Conservation (phyloP, 2,329 filamentous ascomycete species). For the Byssothecium circinans region DNA sequence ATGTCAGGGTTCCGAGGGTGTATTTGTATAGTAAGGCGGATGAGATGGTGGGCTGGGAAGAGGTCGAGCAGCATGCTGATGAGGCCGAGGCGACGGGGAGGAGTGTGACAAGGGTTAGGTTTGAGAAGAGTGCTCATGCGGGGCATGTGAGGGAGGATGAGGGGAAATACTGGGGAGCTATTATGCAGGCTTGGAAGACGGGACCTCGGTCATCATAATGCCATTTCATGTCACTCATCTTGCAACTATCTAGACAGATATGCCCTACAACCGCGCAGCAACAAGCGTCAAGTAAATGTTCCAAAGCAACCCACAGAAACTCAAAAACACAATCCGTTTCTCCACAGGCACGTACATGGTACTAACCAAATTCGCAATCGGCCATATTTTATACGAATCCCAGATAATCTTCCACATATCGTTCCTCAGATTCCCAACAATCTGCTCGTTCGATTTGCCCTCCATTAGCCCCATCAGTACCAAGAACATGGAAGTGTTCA, state of each 20-base stretch:
- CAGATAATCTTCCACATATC: slow-evolving; percentile 40
- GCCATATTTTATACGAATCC: slow-evolving; percentile 75
- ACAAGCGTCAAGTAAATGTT: slow-evolving; percentile 73
- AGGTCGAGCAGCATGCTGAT: slow-evolving; percentile 59
- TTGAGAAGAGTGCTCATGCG: slow-evolving; percentile 62
- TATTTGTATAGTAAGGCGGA: slow-evolving; percentile 64
- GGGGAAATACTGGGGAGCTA: slow-evolving; percentile 58
- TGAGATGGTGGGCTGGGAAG: slow-evolving; percentile 57
- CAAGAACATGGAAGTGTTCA: slow-evolving; percentile 68
- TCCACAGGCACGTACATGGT: slow-evolving; percentile 72
- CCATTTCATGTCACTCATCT: not conserved
- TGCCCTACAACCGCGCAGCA: slow-evolving; percentile 38
- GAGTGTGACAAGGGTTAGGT: slow-evolving; percentile 53
- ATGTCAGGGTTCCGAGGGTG: slow-evolving; percentile 48
- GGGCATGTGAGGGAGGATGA: slow-evolving; percentile 62
- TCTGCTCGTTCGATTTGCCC: slow-evolving; percentile 36
- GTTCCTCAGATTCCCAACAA: slow-evolving; percentile 35
- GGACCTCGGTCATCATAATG: slow-evolving; percentile 9
- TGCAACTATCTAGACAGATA: slow-evolving; percentile 1
- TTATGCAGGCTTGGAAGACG: slow-evolving; percentile 37
- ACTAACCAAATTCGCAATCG: slow-evolving; percentile 69
- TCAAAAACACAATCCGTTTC: slow-evolving; percentile 69
- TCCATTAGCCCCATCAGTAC: slow-evolving; percentile 59
- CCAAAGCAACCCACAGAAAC: slow-evolving; percentile 72
- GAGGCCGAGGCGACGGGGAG: slow-evolving; percentile 55